phyloP scores from a whole-genome alignment of 805 yeast genomes.

The Nakazawaea wickerhamii region DNA sequence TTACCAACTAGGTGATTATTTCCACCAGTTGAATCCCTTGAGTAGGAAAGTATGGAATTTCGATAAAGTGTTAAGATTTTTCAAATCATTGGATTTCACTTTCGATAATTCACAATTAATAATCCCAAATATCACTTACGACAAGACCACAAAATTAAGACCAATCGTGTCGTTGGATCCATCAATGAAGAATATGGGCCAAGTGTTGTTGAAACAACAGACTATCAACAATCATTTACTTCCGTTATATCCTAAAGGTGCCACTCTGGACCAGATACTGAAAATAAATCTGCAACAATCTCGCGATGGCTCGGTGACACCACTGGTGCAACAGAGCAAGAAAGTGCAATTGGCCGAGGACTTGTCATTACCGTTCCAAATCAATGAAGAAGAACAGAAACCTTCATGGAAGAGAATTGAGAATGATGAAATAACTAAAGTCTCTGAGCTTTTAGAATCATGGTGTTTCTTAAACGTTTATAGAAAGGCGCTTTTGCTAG shows the following conservation, averaged over 20 bases:
- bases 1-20: slow-evolving; percentile 41
- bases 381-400: slow-evolving; percentile 15
- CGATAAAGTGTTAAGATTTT: slow-evolving; percentile 51
- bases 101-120: slow-evolving; percentile 14
- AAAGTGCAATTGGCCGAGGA: slow-evolving; percentile 22
- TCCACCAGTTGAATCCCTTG: slow-evolving; percentile 37
- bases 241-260: slow-evolving; percentile 11
- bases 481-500: slow-evolving; percentile 57
- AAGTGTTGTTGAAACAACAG: slow-evolving; percentile 12
- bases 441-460: slow-evolving; percentile 49
- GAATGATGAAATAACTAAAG: slow-evolving; percentile 16
- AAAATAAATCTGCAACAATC: slow-evolving; percentile 1
- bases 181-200: background rate
- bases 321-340: background rate
- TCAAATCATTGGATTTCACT: slow-evolving; percentile 42
- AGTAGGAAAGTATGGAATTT: slow-evolving; percentile 57
- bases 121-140: background rate
- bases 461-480: slow-evolving; percentile 77
- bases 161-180: background rate
- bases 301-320: background rate
- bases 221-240: slow-evolving; percentile 1
- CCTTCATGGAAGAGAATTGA: slow-evolving; percentile 23
- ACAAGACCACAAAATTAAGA: background rate
- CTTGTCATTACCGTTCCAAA: slow-evolving; percentile 24
- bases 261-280: slow-evolving; percentile 7